Base-by-base conservation (phyloP, 176 grass and related monocot genomes). In the Tillandsia fasciculata region DNA sequence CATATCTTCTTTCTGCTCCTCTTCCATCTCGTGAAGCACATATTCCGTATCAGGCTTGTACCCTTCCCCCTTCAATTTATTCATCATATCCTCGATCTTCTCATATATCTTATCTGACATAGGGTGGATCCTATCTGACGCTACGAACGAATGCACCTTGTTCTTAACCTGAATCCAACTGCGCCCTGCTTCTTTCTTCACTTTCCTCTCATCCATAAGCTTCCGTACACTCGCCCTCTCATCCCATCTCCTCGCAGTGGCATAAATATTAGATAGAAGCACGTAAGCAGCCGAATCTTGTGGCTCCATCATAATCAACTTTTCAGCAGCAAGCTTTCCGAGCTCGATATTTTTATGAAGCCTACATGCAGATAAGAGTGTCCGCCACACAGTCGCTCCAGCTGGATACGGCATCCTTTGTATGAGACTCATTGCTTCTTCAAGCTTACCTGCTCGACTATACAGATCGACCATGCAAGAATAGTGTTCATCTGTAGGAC, bases 401-500 rank as follows among this genome's bases (percentile, higher is more conserved):
- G 84, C 77, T 88, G 87, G 75, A 77, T 86, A 88, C 2, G 82
- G 77, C 84, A 85, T 91, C 20, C 26, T 29, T 50, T 64, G 63
- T 49, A 88, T 83, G 49, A 91, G 53, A 51, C 9, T 71, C 26
- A 81, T 72, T 29, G 85, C 54, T 81, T 88, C 70, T 76, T 83
- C 79, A 51, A 96, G 75, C 79, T 72, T 91, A 63, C 85, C 82
- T 2, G 91, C 79, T 49, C 85, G 91, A 64, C 84, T 81, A 69
- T 91, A 90, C 33, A 96, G 82, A 80, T 84, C 80, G 63, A 96
- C 83, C 85, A 96, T 88, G 75, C 91, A 96, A 8, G 85, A 69
- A 76, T 91, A 88, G 74, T 88, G 91, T 48, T 86, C 77, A 74
- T 88, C 81, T 50, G 68, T 84, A 51, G 85, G 87, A 72, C 50